A percentile compares a stretch with the other conserved stretches of the same genome.
Evolutionary conservation across 2,329 filamentous ascomycete genomes (phyloP).

Genomic region (Neoarthrinium moseri): DNA sequence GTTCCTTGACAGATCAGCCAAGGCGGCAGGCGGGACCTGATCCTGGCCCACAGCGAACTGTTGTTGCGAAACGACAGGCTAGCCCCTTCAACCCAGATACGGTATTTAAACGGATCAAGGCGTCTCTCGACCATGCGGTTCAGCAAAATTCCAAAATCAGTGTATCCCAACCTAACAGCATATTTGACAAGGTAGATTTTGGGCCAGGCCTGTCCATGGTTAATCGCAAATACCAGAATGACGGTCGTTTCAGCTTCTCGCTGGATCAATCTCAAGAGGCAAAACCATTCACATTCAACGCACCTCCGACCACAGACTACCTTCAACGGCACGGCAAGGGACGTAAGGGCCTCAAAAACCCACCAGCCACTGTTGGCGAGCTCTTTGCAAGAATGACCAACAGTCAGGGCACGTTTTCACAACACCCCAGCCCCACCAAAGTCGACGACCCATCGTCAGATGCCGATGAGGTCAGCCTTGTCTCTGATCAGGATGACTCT

Average conservation of each 20-base stretch:
- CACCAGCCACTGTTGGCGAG: constrained; percentile 32
- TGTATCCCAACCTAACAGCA: constrained; percentile 37
- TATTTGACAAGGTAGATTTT: constrained; percentile 56
- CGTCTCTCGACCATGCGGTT: constrained; percentile 36
- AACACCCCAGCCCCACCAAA: constrained; percentile 37
- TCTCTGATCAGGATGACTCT: constrained; percentile 56
- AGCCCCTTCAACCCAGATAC: constrained; percentile 59
- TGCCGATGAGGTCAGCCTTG: constrained; percentile 47
- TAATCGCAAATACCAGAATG: constrained; percentile 58
- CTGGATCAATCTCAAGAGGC: constrained; percentile 28
- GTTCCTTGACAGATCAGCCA: constrained; percentile 44
- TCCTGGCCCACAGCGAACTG: constrained; percentile 25
- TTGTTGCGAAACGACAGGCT: constrained; percentile 45
- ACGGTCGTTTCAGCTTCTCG: constrained; percentile 51
- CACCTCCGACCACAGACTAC: constrained; percentile 46
- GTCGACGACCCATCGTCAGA: constrained; percentile 40
- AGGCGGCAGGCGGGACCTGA: constrained; percentile 25
- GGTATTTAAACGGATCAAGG: constrained; percentile 57
- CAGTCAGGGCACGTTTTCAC: constrained; percentile 30
- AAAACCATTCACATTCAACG: constrained; percentile 28
- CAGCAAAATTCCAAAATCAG: constrained; percentile 22
- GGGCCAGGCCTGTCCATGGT: constrained; percentile 51
- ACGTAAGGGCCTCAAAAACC: constrained; percentile 34
- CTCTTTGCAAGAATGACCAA: constrained; percentile 37
- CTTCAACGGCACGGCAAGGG: constrained; percentile 45